Percentiles rank a stretch among this genome's conserved stretches.
Conservation (phyloP, 2,329 filamentous ascomycete species). For the Sphaerostilbella broomeana region DNA sequence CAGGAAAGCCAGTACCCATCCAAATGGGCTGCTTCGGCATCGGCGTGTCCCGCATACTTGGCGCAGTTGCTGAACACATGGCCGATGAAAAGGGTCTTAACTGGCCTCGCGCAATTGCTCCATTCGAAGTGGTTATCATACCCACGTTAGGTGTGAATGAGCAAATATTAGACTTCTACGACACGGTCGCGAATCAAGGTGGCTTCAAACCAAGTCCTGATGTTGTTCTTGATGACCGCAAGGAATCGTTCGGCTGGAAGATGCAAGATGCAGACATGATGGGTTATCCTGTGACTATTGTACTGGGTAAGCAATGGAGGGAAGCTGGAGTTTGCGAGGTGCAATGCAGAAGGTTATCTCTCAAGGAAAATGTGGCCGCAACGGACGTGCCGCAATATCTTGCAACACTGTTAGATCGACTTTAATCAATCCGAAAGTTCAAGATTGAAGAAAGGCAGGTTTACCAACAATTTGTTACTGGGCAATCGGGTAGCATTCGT, state of each 20-base stretch:
- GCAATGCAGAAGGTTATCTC: slow-evolving; percentile 63
- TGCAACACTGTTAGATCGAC: slow-evolving; percentile 36
- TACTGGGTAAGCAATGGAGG: slow-evolving; percentile 68
- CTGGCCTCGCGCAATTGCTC: slow-evolving; percentile 83
- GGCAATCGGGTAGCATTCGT: too few species aligned
- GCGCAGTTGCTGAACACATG: slow-evolving; percentile 71
- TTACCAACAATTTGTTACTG: too few species aligned
- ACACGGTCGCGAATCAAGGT: slow-evolving; percentile 39
- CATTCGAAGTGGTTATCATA: slow-evolving; percentile 70
- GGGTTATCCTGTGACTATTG: slow-evolving; percentile 77
- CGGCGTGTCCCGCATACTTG: slow-evolving; percentile 84
- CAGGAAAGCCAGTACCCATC: slow-evolving; percentile 44
- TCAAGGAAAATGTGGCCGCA: slow-evolving; percentile 53
- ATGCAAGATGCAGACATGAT: slow-evolving; percentile 82
- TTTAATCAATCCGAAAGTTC: slow-evolving; percentile 32
- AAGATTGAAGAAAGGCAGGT: too few species aligned
- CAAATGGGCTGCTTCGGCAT: slow-evolving; percentile 98
- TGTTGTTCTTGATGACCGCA: slow-evolving; percentile 66
- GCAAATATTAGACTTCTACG: slow-evolving; percentile 56
- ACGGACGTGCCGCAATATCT: slow-evolving; percentile 39
- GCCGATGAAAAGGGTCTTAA: slow-evolving; percentile 68
- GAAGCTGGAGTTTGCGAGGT: slow-evolving; percentile 60
- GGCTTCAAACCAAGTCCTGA: slow-evolving; percentile 41
- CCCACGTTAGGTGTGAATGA: slow-evolving; percentile 38
- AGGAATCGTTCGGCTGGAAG: slow-evolving; percentile 70